Percentiles rank a stretch among this genome's conserved stretches.
Conservation (phyloP, 805 yeast species). For the Starmerella kuoi region DNA sequence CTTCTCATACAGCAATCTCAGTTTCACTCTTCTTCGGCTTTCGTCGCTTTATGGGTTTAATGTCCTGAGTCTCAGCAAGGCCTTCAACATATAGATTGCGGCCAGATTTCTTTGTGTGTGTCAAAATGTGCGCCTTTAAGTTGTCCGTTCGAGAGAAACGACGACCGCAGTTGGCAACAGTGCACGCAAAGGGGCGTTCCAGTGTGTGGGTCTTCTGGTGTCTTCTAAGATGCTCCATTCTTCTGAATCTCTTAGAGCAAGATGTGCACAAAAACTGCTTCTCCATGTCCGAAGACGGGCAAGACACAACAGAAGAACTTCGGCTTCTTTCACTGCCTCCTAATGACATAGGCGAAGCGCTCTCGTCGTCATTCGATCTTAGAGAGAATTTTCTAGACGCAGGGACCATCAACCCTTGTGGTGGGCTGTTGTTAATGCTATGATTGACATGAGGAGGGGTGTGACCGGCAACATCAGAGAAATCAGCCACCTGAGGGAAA, state of each 20-base stretch:
- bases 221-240: constrained; percentile 34
- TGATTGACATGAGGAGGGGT: too few relatives aligned
- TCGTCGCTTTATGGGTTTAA: constrained; percentile 17
- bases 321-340: neutral
- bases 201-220: constrained; percentile 68
- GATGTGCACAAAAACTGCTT: constrained; percentile 30
- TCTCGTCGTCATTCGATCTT: too few relatives aligned
- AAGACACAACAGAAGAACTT: constrained; percentile 6
- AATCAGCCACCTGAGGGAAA: too few relatives aligned
- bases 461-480: too few relatives aligned
- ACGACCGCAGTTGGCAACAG: constrained; percentile 43
- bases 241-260: constrained; percentile 31
- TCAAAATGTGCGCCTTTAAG: constrained; percentile 60
- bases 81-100: constrained; percentile 33
- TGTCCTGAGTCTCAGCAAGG: constrained; percentile 21
- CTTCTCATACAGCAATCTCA: neutral
- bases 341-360: too few relatives aligned
- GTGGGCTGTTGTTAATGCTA: too few relatives aligned
- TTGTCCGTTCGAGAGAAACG: constrained; percentile 67
- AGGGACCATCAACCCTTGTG: too few relatives aligned
- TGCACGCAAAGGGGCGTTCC: constrained; percentile 65
- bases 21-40: constrained; percentile 10
- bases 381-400: too few relatives aligned
- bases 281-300: constrained; percentile 10
- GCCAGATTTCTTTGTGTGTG: constrained; percentile 42